Conservation (phyloP, 1,139 yeast genomes). For the Taphrina betulina region DNA sequence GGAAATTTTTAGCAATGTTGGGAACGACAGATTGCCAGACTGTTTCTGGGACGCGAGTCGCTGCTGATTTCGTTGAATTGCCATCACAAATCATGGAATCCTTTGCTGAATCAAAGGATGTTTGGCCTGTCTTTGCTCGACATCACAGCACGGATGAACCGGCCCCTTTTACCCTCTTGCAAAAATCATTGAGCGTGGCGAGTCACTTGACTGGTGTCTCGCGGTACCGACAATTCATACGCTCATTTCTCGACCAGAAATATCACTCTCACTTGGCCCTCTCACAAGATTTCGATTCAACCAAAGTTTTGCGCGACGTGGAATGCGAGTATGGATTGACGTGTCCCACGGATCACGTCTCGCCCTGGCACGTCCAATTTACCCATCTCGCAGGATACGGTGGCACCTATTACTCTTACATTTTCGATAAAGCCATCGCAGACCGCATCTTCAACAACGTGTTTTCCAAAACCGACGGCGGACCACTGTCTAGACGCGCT, state of each 20-base stretch:
- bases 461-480: conserved; percentile 48
- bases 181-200: conserved; percentile 55
- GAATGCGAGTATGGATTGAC: conserved; percentile 46
- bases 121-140: conserved; percentile 66
- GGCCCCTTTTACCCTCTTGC: conserved; percentile 54
- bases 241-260: conserved; percentile 84
- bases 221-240: conserved; percentile 79
- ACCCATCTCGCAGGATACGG: conserved; percentile 95
- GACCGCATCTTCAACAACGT: conserved; percentile 76
- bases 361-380: conserved; percentile 85
- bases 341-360: conserved; percentile 45
- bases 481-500: conserved; percentile 64
- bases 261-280: conserved; percentile 55
- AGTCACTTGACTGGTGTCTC: conserved; percentile 66
- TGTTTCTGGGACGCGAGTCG: conserved; percentile 91
- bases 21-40: conserved; percentile 89
- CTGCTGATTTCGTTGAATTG: conserved; percentile 92
- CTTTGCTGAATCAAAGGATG: conserved; percentile 79
- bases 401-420: conserved; percentile 86
- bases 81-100: conserved; percentile 95
- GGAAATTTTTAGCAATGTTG: conserved; percentile 57
- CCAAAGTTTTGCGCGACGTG: conserved; percentile 61
- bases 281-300: conserved; percentile 50
- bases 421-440: conserved; percentile 91
- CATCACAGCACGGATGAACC: conserved; percentile 71